These are phyloP conservation scores for Brettanomyces naardenensis DNA, from an alignment of 805 yeast genomes.

Conservation along the genomic window DNA sequence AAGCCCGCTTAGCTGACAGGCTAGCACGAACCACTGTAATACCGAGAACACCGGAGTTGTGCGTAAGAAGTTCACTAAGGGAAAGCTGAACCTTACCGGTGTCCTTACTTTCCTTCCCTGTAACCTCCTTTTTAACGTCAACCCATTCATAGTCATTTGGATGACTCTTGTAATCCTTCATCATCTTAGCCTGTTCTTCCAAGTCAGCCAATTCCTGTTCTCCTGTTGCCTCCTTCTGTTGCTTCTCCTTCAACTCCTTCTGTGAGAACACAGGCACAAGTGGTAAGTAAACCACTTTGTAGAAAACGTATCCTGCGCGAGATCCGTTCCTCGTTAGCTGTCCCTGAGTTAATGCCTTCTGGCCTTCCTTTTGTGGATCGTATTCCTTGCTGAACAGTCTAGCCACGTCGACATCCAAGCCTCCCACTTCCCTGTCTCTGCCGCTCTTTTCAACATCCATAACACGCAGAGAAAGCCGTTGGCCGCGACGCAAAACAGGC, in stretches of 20 bases:
- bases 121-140: slow-evolving; percentile 30
- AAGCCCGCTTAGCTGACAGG: slow-evolving; percentile 37
- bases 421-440: slow-evolving; percentile 55
- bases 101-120: slow-evolving; percentile 26
- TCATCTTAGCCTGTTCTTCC: slow-evolving; percentile 39
- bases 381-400: slow-evolving; percentile 6
- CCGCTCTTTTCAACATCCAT: slow-evolving; percentile 62
- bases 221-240: slow-evolving; percentile 32
- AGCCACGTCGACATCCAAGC: slow-evolving; percentile 31
- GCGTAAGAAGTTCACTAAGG: slow-evolving; percentile 43
- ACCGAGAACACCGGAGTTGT: slow-evolving; percentile 56
- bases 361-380: slow-evolving; percentile 8
- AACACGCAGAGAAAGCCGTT: slow-evolving; percentile 48
- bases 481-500: slow-evolving; percentile 54
- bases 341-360: slow-evolving; percentile 4
- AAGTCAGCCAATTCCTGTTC: slow-evolving; percentile 32
- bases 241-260: slow-evolving; percentile 42
- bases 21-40: slow-evolving; percentile 45
- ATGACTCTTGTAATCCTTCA: slow-evolving; percentile 42
- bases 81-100: slow-evolving; percentile 36
- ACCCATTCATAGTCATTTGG: slow-evolving; percentile 66
- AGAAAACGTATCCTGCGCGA: slow-evolving; percentile 39
- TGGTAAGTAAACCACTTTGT: slow-evolving; percentile 60
- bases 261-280: slow-evolving; percentile 54
- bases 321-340: slow-evolving; percentile 9